phyloP scores from a whole-genome alignment of 2,329 filamentous ascomycete species.

The Sporothrix variecibatus region DNA sequence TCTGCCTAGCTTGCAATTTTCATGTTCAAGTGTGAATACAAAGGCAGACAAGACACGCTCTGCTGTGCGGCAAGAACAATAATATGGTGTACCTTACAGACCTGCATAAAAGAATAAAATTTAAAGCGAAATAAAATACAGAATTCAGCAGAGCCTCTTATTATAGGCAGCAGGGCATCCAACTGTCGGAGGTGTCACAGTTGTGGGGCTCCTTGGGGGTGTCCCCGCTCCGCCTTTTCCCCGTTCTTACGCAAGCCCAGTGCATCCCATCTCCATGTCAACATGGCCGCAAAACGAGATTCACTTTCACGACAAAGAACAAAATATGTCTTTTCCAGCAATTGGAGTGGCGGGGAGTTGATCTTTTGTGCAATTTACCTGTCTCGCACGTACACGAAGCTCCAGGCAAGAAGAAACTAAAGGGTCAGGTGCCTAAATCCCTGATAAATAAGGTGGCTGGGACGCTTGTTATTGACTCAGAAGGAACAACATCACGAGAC shows the following conservation, averaged over 20 bases:
- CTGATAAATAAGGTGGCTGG: background rate
- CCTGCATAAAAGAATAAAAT: background rate
- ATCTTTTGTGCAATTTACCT: too few relatives aligned
- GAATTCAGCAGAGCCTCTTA: conserved; percentile 10
- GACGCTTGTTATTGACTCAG: background rate
- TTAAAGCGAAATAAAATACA: background rate
- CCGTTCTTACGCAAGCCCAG: background rate
- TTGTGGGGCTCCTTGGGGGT: background rate
- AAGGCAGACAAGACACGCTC: background rate
- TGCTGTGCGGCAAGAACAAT: background rate
- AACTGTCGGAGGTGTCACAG: background rate
- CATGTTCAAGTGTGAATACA: background rate
- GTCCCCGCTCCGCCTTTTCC: background rate
- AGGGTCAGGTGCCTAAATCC: background rate
- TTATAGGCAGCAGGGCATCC: conserved; percentile 16
- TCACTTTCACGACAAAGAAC: background rate
- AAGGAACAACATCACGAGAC: background rate
- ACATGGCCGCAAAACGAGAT: background rate
- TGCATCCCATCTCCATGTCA: background rate
- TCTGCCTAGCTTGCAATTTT: conserved; percentile 3
- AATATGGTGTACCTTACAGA: background rate
- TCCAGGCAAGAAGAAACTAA: background rate
- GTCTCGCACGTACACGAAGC: too few relatives aligned
- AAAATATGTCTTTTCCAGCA: too few relatives aligned
- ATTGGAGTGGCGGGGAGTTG: too few relatives aligned